Percentiles rank a stretch among this genome's conserved stretches.
phyloP scores from a whole-genome alignment of 257 asterid genomes.

The Solanum etuberosum region DNA sequence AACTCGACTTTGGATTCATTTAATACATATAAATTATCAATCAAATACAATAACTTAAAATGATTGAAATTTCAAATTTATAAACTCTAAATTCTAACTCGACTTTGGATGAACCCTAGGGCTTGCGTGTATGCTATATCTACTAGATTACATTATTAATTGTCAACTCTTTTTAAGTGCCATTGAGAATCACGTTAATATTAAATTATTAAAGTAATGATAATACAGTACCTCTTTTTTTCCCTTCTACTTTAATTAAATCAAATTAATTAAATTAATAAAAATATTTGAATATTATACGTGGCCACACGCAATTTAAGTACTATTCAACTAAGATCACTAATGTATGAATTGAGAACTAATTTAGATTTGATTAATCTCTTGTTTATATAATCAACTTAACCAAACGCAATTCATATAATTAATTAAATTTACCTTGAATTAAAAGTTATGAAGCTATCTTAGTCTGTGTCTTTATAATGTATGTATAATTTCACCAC shows the following conservation, averaged over 20 bases:
- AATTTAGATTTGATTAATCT: neutral
- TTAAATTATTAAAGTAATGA: neutral
- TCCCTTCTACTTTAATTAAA: neutral
- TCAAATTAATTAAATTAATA: neutral
- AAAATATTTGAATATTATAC: no score
- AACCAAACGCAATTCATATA: neutral
- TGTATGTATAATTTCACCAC: neutral
- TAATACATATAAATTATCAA: neutral
- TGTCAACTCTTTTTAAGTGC: neutral
- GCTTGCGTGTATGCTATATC: neutral
- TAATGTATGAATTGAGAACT: neutral
- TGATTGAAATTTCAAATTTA: neutral
- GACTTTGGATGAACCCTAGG: neutral
- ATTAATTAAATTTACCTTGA: neutral
- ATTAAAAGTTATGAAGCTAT: neutral
- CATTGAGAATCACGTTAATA: neutral
- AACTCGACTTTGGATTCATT: neutral
- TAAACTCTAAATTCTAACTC: neutral
- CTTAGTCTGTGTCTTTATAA: neutral
- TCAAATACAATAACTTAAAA: neutral
- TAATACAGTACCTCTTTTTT: neutral
- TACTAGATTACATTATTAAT: neutral
- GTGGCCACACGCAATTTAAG: neutral
- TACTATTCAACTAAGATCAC: neutral
- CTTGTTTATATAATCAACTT: neutral